Conservation (phyloP, 2,329 filamentous ascomycete species). For the Nemania sp. region DNA sequence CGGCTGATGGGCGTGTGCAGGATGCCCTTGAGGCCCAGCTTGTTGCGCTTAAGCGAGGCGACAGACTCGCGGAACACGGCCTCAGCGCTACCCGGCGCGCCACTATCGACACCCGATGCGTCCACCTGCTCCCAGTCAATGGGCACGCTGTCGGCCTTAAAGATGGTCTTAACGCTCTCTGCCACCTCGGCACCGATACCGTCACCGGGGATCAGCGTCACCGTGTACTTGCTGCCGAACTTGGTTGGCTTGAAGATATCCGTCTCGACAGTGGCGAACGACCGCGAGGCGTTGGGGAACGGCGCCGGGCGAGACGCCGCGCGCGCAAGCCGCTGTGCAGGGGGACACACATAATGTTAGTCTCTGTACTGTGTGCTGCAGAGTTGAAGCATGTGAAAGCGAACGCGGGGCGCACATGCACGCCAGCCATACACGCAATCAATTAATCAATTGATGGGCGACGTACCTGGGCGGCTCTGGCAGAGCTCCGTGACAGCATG, state of each 20-base stretch:
- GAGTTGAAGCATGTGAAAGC: slow-evolving; percentile 24
- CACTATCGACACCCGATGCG: slow-evolving; percentile 85
- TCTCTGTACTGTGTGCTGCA: slow-evolving; percentile 5
- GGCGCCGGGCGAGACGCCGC: slow-evolving; percentile 51
- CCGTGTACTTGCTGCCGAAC: slow-evolving; percentile 99
- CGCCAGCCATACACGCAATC: background rate
- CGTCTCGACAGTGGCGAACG: slow-evolving; percentile 81
- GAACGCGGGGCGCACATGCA: slow-evolving; percentile 20
- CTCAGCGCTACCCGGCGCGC: slow-evolving; percentile 80
- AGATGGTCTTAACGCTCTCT: slow-evolving; percentile 97
- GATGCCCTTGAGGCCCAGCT: slow-evolving; percentile 98
- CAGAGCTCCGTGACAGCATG: slow-evolving; percentile 63
- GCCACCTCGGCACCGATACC: slow-evolving; percentile 98
- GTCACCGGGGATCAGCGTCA: slow-evolving; percentile 97
- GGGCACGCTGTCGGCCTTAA: slow-evolving; percentile 99
- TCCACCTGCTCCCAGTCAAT: slow-evolving; percentile 99
- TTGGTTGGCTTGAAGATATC: slow-evolving; percentile 99
- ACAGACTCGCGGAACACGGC: slow-evolving; percentile 95
- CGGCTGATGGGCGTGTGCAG: slow-evolving; percentile 96
- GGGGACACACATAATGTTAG: slow-evolving; percentile 10
- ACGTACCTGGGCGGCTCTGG: slow-evolving; percentile 61
- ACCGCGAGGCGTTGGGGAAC: slow-evolving; percentile 49
- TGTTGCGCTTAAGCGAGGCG: slow-evolving; percentile 94
- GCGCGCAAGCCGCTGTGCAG: slow-evolving; percentile 54
- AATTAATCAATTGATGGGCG: slow-evolving; percentile 1